Evolutionary conservation across 306 rosid genomes (phyloP).

Genomic region (Datisca glomerata): DNA sequence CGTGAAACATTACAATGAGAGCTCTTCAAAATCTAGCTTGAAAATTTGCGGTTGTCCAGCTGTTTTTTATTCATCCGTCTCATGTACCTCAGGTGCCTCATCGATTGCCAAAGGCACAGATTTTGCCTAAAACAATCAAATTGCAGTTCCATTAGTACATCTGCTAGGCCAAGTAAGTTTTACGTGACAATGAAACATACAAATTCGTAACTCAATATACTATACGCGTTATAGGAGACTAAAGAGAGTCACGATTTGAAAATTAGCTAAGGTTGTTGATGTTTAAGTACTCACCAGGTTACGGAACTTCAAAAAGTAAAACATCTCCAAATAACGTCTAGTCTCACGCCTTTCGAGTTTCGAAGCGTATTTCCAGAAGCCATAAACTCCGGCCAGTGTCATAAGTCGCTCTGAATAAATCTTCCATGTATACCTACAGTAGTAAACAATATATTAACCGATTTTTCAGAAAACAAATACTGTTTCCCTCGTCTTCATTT

Average conservation of each 20-base stretch:
- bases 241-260: no score
- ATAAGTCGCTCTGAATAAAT: constrained; percentile 83
- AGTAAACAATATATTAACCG: neutral
- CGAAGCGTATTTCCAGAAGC: constrained; percentile 92
- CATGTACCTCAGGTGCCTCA: no score
- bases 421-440: constrained; percentile 83
- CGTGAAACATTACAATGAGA: no score
- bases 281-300: constrained; percentile 49
- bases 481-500: no score
- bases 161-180: no score
- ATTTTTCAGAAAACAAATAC: neutral
- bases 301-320: constrained; percentile 88
- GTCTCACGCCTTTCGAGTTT: constrained; percentile 88
- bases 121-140: constrained; percentile 38
- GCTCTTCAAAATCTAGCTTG: no score
- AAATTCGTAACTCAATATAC: no score
- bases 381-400: constrained; percentile 88
- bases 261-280: no score
- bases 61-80: no score
- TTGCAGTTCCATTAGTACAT: neutral
- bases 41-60: no score
- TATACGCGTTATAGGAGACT: no score
- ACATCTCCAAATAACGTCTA: constrained; percentile 87
- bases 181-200: no score
- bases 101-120: constrained; percentile 56